A percentile compares a stretch with the other conserved stretches of the same genome.
Evolutionary conservation across 306 rosid genomes (phyloP).

Genomic region (Cicer arietinum): DNA sequence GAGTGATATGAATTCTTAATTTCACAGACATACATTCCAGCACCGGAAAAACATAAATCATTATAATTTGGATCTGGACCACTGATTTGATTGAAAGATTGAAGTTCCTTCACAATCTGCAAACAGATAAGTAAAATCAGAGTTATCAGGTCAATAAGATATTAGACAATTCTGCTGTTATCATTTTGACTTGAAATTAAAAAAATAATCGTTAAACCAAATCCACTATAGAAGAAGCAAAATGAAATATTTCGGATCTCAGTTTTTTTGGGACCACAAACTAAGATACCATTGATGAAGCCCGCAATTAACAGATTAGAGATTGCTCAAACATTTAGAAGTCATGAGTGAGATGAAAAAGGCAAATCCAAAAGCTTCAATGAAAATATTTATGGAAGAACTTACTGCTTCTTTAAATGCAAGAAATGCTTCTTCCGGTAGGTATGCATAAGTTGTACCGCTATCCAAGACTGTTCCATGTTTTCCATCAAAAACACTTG

Average conservation of each 20-base stretch:
- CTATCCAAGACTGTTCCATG: slow-evolving; percentile 95
- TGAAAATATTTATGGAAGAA: slow-evolving; percentile 32
- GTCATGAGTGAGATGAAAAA: slow-evolving; percentile 33
- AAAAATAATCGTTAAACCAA: not conserved
- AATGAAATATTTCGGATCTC: slow-evolving; percentile 32
- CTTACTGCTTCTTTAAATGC: slow-evolving; percentile 93
- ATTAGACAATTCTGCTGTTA: not conserved
- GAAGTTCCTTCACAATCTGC: slow-evolving; percentile 81
- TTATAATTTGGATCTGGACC: slow-evolving; percentile 95
- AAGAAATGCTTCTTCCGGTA: slow-evolving; percentile 78
- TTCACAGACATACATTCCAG: slow-evolving; percentile 71
- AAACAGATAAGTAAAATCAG: slow-evolving; percentile 39
- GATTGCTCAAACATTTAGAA: slow-evolving; percentile 31
- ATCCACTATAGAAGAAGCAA: slow-evolving; percentile 34
- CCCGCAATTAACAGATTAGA: not conserved
- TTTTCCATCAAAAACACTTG: slow-evolving; percentile 74
- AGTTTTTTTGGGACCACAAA: slow-evolving; percentile 13
- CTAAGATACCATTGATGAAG: slow-evolving; percentile 10
- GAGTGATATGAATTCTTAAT: slow-evolving; percentile 21
- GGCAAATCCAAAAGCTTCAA: slow-evolving; percentile 9
- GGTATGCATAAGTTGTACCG: slow-evolving; percentile 97
- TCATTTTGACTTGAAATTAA: slow-evolving; percentile 19
- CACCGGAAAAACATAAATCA: slow-evolving; percentile 85
- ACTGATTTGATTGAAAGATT: slow-evolving; percentile 60
- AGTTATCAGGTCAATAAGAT: slow-evolving; percentile 4